Evolutionary conservation across 768 basidiomycete species (phyloP).

Genomic region (Pleurotus citrinopileatus): DNA sequence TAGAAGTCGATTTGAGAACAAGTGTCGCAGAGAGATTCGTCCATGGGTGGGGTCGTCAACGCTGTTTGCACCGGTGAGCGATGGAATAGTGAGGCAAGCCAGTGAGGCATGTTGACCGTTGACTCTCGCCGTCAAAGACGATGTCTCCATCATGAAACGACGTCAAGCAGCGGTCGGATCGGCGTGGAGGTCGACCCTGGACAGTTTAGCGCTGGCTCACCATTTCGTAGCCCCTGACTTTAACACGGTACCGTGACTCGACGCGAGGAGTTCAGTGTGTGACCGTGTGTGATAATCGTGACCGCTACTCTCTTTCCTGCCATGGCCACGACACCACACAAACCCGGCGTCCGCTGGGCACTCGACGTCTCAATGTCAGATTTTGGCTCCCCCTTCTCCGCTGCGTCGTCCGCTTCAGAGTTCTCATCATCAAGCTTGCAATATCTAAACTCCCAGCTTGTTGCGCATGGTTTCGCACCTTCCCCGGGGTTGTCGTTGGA

Average conservation of each 20-base stretch:
- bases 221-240: too few relatives aligned
- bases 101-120: too few relatives aligned
- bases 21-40: not conserved
- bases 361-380: slow-evolving; percentile 40
- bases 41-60: not conserved
- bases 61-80: too few relatives aligned
- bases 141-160: too few relatives aligned
- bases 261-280: too few relatives aligned
- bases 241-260: not conserved
- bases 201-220: too few relatives aligned
- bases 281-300: too few relatives aligned
- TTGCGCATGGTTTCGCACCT: slow-evolving; percentile 75
- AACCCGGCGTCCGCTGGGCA: slow-evolving; percentile 49
- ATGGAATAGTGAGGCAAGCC: too few relatives aligned
- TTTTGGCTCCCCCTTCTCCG: slow-evolving; percentile 41
- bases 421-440: slow-evolving; percentile 63
- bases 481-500: slow-evolving; percentile 68
- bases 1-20: not conserved
- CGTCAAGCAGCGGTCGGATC: too few relatives aligned
- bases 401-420: slow-evolving; percentile 43
- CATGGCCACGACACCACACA: slow-evolving; percentile 42
- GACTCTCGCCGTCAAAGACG: too few relatives aligned
- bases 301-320: not conserved
- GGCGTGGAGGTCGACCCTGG: too few relatives aligned
- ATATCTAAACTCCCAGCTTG: slow-evolving; percentile 78